These are phyloP conservation scores for Plasmodium chabaudi DNA, from an alignment of 169 alveolate genomes.

Conservation along the genomic window DNA sequence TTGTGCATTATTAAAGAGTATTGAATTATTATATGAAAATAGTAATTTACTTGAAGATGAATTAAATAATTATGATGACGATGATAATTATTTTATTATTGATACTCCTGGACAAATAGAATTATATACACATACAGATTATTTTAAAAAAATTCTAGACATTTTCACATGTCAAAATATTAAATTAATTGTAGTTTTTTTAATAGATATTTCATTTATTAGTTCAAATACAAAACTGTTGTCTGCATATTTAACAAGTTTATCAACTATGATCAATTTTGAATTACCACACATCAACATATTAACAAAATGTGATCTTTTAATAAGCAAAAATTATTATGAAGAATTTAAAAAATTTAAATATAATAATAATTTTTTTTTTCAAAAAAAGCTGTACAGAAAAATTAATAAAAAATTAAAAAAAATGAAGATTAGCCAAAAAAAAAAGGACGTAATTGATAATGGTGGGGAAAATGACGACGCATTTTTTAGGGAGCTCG, in stretches of 20 bases:
- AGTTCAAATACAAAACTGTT: slow-evolving; percentile 94
- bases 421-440: not conserved
- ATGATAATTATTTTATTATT: slow-evolving; percentile 94
- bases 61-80: slow-evolving; percentile 92
- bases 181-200: slow-evolving; percentile 93
- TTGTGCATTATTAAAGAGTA: slow-evolving; percentile 96
- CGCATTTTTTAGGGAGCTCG: slow-evolving; percentile 32
- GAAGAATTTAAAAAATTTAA: slow-evolving; percentile 75
- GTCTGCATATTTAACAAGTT: slow-evolving; percentile 95
- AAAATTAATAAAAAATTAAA: slow-evolving; percentile 48
- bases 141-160: slow-evolving; percentile 92
- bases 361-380: slow-evolving; percentile 69
- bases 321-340: slow-evolving; percentile 73
- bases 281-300: slow-evolving; percentile 96
- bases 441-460: not conserved
- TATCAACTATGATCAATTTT: slow-evolving; percentile 96
- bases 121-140: slow-evolving; percentile 95
- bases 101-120: slow-evolving; percentile 99
- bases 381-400: slow-evolving; percentile 60
- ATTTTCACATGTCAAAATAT: slow-evolving; percentile 91
- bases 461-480: slow-evolving; percentile 2
- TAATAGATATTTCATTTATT: slow-evolving; percentile 95
- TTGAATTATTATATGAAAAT: slow-evolving; percentile 94
- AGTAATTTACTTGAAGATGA: slow-evolving; percentile 96
- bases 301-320: slow-evolving; percentile 96